phyloP scores from a whole-genome alignment of 306 rosid species.

The Vigna nakashimae region DNA sequence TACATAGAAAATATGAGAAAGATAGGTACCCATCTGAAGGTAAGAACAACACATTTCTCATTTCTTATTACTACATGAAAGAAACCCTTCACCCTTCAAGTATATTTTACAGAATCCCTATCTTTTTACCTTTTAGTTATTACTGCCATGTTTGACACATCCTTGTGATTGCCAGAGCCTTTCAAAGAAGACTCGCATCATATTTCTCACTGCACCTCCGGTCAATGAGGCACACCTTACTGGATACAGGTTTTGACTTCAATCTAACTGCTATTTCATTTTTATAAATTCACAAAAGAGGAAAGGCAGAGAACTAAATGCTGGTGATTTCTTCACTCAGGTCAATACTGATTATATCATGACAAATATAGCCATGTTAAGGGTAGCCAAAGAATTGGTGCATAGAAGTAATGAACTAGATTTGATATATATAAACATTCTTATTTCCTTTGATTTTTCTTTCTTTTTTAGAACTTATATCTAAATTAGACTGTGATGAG shows the following conservation, averaged over 20 bases:
- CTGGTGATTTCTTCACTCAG: background rate
- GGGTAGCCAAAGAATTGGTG: background rate
- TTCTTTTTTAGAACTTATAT: background rate
- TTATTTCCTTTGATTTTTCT: background rate
- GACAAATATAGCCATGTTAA: background rate
- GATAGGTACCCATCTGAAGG: conserved; percentile 73
- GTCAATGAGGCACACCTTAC: conserved; percentile 59
- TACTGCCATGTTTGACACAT: conserved; percentile 34
- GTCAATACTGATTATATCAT: background rate
- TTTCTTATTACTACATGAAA: background rate
- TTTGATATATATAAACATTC: background rate
- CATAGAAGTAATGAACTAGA: background rate
- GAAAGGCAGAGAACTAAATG: background rate
- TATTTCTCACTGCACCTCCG: conserved; percentile 74
- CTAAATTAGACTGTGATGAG: conserved; percentile 8
- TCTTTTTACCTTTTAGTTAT: background rate
- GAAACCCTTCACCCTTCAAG: conserved; percentile 19
- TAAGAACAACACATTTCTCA: conserved; percentile 22
- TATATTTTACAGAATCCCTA: background rate
- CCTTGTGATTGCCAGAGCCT: conserved; percentile 58
- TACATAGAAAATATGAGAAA: conserved; percentile 77
- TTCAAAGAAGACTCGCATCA: conserved; percentile 63
- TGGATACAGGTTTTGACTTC: conserved; percentile 50
- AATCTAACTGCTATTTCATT: background rate
- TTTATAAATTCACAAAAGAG: background rate